Evolutionary conservation across 179 eudicot species (phyloP).

Genomic region (Vitellaria paradoxa): DNA sequence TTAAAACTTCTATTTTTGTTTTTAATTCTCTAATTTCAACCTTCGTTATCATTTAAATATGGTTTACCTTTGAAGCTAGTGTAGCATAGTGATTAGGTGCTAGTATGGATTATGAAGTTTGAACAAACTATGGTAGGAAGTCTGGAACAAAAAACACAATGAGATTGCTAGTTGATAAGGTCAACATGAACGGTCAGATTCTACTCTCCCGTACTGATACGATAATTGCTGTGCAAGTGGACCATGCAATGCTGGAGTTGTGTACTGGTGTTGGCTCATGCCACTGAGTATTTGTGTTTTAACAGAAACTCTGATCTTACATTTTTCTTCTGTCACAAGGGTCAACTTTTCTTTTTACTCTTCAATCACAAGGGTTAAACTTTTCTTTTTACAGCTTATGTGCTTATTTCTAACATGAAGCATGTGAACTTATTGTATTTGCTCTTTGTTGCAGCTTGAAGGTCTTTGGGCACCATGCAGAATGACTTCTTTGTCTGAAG

Average conservation of each 20-base stretch:
- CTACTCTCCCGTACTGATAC: constrained; percentile 82
- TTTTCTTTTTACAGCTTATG: background rate
- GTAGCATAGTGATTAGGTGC: background rate
- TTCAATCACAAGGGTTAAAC: no score
- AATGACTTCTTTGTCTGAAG: constrained; percentile 93
- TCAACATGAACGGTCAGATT: constrained; percentile 76
- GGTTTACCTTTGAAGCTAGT: constrained; percentile 1
- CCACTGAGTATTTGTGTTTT: constrained; percentile 41
- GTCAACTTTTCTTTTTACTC: background rate
- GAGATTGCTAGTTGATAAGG: constrained; percentile 76
- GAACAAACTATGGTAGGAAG: constrained; percentile 8
- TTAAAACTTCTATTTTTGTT: background rate
- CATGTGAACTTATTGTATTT: constrained; percentile 12
- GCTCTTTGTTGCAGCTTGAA: constrained; percentile 61
- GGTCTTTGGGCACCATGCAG: constrained; percentile 97
- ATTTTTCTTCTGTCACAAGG: background rate
- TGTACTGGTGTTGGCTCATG: constrained; percentile 78
- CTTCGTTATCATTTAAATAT: background rate
- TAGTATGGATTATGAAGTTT: background rate
- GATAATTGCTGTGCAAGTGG: constrained; percentile 72
- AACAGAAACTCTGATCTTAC: background rate
- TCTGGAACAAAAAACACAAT: constrained; percentile 73
- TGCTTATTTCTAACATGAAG: constrained; percentile 10
- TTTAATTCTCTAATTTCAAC: background rate
- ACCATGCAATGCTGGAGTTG: constrained; percentile 79